phyloP scores from a whole-genome alignment of 1,139 yeast genomes.

The Suhomyces guaymorum region DNA sequence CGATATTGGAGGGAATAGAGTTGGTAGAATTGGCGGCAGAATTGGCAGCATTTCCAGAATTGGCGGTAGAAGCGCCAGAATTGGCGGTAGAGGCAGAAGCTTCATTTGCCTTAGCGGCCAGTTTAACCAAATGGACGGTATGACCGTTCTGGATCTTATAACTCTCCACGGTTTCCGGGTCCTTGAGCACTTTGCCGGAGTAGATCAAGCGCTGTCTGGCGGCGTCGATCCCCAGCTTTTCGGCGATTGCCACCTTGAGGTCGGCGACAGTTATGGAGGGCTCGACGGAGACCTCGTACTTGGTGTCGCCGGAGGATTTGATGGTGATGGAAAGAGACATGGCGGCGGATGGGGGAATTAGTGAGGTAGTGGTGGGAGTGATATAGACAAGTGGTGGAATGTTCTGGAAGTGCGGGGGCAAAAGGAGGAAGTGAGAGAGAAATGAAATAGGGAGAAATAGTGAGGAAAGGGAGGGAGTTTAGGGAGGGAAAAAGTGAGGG shows the following conservation, averaged over 20 bases:
- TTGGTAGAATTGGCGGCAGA: constrained; percentile 17
- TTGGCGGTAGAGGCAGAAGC: too few relatives aligned
- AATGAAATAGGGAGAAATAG: too few relatives aligned
- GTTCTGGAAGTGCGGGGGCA: too few relatives aligned
- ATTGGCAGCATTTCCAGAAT: constrained; percentile 26
- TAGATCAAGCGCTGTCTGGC: constrained; percentile 84
- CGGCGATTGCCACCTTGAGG: constrained; percentile 66
- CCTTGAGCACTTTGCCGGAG: constrained; percentile 92
- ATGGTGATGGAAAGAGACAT: constrained; percentile 28
- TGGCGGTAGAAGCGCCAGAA: too few relatives aligned
- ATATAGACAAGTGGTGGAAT: too few relatives aligned
- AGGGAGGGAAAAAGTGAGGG: too few relatives aligned
- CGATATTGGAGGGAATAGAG: constrained; percentile 67
- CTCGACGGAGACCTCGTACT: constrained; percentile 63
- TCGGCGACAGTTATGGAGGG: constrained; percentile 60
- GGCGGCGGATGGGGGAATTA: not conserved
- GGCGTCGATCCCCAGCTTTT: constrained; percentile 62
- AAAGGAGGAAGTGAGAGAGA: too few relatives aligned
- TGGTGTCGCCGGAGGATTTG: constrained; percentile 75
- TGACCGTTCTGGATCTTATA: constrained; percentile 87
- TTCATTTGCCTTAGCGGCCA: too few relatives aligned
- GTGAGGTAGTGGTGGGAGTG: constrained; percentile 4
- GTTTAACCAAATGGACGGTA: constrained; percentile 84
- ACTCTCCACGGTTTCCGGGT: constrained; percentile 66
- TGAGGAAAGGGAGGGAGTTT: too few relatives aligned